Base-by-base conservation (phyloP, 1,284 basidiomycete species). In the Agaricales sp. region DNA sequence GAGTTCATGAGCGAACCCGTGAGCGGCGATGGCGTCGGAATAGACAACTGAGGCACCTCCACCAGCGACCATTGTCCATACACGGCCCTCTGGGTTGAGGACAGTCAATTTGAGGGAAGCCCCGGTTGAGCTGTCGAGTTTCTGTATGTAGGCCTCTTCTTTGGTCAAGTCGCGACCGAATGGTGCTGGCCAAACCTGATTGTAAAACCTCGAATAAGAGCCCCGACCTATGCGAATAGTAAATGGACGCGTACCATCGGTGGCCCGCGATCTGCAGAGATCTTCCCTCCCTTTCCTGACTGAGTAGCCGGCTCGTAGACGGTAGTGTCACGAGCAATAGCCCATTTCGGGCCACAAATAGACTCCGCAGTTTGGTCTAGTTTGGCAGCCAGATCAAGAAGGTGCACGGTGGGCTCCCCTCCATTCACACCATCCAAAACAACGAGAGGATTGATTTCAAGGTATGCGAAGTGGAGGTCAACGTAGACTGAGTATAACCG, bases 31-130 rank as follows among this genome's bases (percentile, higher is more conserved):
- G 56, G 90, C 90, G 60, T 92, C 89, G 25, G 83, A 85, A 63
- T 87, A 85, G 46, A 87, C 82, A 57, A 87, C 82, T 22, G 75
- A 77, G 43, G 75, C 77, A 69, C 85, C 85, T 62, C 84, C 84
- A 65, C 95, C 96, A 51, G 96, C 95, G 53, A 99, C 95, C 95
- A 99, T 99, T 57, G 95, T 99, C 95, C 95, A 99, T 59, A 99
- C 86, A 55, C 94, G 88, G 57, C 95, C 96, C 62, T 89, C 82
- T 48, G 90, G 69, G 69, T 99, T 98, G 60, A 99, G 77, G 49
- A 99, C 95, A 50, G 95, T 99, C 48, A 99, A 80, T 69, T 99
- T 99, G 66, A 99, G 84, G 21, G 93, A 97, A 57, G 96, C 94
- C 74, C 95, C 95, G 43, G 95, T 99, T 39, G 92, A 94, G 14